A percentile compares a stretch with the other conserved stretches of the same genome.
Conservation (phyloP, 2,329 filamentous ascomycete genomes). For the Harringtonia lauricola region DNA sequence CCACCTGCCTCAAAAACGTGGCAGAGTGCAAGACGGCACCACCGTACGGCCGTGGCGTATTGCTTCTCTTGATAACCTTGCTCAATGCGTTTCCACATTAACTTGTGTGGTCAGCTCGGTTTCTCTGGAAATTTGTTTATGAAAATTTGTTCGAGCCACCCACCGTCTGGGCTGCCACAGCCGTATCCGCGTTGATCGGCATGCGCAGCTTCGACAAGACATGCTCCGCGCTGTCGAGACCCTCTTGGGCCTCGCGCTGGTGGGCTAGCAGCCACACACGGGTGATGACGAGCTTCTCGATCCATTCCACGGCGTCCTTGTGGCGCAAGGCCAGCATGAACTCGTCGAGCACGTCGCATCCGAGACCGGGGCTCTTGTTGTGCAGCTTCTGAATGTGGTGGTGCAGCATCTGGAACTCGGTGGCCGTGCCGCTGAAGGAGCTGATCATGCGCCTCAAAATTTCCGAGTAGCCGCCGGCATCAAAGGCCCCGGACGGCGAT, state of each 20-base stretch:
- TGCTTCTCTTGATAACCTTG: constrained; percentile 39
- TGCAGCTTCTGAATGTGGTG: constrained; percentile 58
- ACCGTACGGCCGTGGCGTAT: constrained; percentile 47
- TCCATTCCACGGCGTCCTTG: constrained; percentile 39
- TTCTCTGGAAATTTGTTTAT: too few relatives aligned
- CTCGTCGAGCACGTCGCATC: constrained; percentile 45
- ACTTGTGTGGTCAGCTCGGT: constrained; percentile 32
- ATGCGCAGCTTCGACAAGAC: constrained; percentile 33
- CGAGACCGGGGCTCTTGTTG: constrained; percentile 36
- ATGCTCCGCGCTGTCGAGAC: constrained; percentile 15
- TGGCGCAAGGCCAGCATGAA: constrained; percentile 43
- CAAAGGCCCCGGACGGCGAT: constrained; percentile 33
- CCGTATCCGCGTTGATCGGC: constrained; percentile 45
- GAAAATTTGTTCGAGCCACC: not conserved
- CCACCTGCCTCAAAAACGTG: constrained; percentile 54
- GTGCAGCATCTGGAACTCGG: constrained; percentile 54
- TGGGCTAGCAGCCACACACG: constrained; percentile 54
- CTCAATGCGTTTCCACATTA: constrained; percentile 76
- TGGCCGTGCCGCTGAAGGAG: constrained; percentile 35
- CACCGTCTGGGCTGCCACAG: constrained; percentile 58
- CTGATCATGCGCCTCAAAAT: constrained; percentile 53
- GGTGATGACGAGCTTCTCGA: constrained; percentile 59
- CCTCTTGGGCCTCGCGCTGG: constrained; percentile 23
- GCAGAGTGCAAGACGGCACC: constrained; percentile 63
- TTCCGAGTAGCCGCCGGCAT: constrained; percentile 34